Conservation (phyloP, 176 grass and related monocot species). For the Alloteropsis semialata region DNA sequence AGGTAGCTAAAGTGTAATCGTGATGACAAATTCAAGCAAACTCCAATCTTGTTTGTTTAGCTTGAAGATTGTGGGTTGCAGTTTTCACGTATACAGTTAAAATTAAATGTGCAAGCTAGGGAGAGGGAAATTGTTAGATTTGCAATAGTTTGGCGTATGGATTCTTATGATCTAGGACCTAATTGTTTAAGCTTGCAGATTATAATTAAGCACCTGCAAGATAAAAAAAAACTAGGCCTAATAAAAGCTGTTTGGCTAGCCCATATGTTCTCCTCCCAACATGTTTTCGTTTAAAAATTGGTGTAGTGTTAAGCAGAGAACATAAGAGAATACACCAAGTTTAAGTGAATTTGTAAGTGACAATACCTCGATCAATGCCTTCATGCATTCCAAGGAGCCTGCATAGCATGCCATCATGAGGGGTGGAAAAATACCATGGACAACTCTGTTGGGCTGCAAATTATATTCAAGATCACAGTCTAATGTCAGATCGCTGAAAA, state of each 20-base stretch:
- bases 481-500: neutral
- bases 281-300: neutral
- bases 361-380: slow-evolving; percentile 28
- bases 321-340: neutral
- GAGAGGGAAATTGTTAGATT: too few species aligned
- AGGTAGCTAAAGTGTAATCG: neutral
- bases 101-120: too few species aligned
- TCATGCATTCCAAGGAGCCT: slow-evolving; percentile 18
- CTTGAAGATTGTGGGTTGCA: too few species aligned
- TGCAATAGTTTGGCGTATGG: too few species aligned
- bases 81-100: too few species aligned
- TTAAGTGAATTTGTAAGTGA: neutral
- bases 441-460: slow-evolving; percentile 31
- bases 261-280: neutral
- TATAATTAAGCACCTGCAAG: too few species aligned
- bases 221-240: too few species aligned
- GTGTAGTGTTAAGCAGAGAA: neutral
- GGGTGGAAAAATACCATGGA: slow-evolving; percentile 8
- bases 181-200: too few species aligned
- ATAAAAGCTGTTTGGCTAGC: neutral
- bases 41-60: too few species aligned
- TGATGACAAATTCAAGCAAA: neutral
- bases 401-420: neutral
- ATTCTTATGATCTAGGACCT: too few species aligned
- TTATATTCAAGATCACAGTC: neutral